Base-by-base conservation (phyloP, 148 eudicot species). In the Vaccinium myrtillus region DNA sequence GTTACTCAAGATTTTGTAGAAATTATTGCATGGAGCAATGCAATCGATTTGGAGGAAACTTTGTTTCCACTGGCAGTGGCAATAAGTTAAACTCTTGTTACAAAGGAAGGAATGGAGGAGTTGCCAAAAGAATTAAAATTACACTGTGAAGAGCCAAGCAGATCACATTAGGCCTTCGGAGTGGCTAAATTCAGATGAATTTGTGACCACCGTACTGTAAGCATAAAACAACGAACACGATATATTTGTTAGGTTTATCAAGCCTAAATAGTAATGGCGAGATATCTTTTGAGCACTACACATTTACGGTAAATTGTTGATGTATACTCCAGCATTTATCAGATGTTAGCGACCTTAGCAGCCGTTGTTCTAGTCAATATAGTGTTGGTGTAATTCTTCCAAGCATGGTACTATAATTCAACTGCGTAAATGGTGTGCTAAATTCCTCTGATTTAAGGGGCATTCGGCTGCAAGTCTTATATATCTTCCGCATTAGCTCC, bases 111-210 rank as follows among this genome's bases (percentile, higher is more conserved):
- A n/a, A n/a, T n/a, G n/a, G n/a, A n/a, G n/a, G n/a, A n/a, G n/a
- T n/a, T n/a, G n/a, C n/a, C n/a, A 10, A 21, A 63, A 2, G 13
- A 63, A 63, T 63, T 63, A 25, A 7, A 79, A 56, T 79, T 56
- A 15, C 67, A 78, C 11, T 0, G 8, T 8, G 18, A n/a, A 54
- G 18, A n/a, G 21, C 59, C 36, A 53, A 27, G 81, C 73, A 63
- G 43, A 10, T n/a, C 13, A 16, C 11, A 55, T 21, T 16, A 53
- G 58, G 18, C 32, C 71, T 25, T 8, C 14, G 5, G 71, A 59
- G 53, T 59, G 11, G 13, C 81, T 69, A 61, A 79, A 56, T 19
- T 79, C 81, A 32, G 50, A 51, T 78, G n/a, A 78, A 49, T 59
- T 23, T 16, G 30, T 10, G 79, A 53, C 54, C 12, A 8, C 6